Percentiles rank a stretch among this genome's conserved stretches.
Evolutionary conservation across 2,329 filamentous ascomycete genomes (phyloP).

Genomic region (Tolypocladium paradoxum): DNA sequence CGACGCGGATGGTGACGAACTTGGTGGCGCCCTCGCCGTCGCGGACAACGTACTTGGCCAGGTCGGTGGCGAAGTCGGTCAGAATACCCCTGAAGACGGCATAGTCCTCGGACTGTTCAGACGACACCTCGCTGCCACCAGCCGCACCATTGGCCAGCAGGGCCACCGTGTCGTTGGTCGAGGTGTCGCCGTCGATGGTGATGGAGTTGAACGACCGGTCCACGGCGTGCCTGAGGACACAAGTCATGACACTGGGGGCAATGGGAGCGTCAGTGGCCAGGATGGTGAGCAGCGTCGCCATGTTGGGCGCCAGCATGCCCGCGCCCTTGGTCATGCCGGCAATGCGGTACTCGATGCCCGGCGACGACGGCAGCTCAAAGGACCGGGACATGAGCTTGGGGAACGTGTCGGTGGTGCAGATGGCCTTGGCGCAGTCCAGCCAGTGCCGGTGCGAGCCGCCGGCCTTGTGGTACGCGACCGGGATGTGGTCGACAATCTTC

Average conservation of each 20-base stretch:
- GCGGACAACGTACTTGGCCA: slow-evolving; percentile 87
- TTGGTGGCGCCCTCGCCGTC: slow-evolving; percentile 98
- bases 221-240: slow-evolving; percentile 62
- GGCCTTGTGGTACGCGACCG: slow-evolving; percentile 60
- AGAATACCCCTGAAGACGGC: slow-evolving; percentile 60
- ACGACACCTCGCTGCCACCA: slow-evolving; percentile 54
- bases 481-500: slow-evolving; percentile 79
- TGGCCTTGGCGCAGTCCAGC: slow-evolving; percentile 77
- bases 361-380: slow-evolving; percentile 75
- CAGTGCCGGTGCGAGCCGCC: slow-evolving; percentile 73
- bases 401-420: slow-evolving; percentile 98
- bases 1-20: slow-evolving; percentile 86
- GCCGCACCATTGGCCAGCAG: slow-evolving; percentile 93
- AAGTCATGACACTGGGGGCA: slow-evolving; percentile 52
- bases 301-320: slow-evolving; percentile 98
- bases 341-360: slow-evolving; percentile 66
- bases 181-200: slow-evolving; percentile 92
- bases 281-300: slow-evolving; percentile 89
- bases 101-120: slow-evolving; percentile 50
- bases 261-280: slow-evolving; percentile 87
- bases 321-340: slow-evolving; percentile 96
- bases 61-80: slow-evolving; percentile 66
- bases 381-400: slow-evolving; percentile 83
- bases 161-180: slow-evolving; percentile 92
- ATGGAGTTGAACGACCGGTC: slow-evolving; percentile 92